These are phyloP conservation scores for Rubia yunnanensis DNA, from an alignment of 257 asterid species.

Conservation along the genomic window DNA sequence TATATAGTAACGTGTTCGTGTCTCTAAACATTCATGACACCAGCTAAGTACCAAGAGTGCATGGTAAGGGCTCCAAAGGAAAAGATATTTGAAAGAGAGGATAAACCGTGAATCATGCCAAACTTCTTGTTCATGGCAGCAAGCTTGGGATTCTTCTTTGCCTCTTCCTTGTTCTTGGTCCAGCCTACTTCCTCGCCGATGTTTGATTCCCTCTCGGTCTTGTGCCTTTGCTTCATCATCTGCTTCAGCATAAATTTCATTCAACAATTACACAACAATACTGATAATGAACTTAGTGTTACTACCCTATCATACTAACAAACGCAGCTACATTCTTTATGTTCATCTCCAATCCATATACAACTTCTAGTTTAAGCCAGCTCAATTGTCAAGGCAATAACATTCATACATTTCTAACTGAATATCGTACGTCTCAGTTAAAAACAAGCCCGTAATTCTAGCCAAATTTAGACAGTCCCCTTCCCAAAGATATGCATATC, in stretches of 20 bases:
- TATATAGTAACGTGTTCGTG: not conserved
- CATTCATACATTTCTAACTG: not conserved
- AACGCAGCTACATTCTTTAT: too few species aligned
- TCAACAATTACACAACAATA: not conserved
- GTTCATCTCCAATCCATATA: too few species aligned
- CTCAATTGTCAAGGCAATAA: not conserved
- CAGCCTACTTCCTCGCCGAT: constrained; percentile 95
- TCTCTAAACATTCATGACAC: constrained; percentile 55
- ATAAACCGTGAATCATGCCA: constrained; percentile 94
- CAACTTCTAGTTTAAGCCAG: too few species aligned
- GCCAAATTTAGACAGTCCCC: not conserved
- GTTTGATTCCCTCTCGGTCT: constrained; percentile 74
- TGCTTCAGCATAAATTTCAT: constrained; percentile 23
- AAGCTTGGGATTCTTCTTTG: constrained; percentile 81
- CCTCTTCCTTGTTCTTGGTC: constrained; percentile 83
- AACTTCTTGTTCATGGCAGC: constrained; percentile 96
- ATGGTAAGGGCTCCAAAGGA: constrained; percentile 87
- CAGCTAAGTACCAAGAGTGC: constrained; percentile 95
- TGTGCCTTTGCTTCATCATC: constrained; percentile 99
- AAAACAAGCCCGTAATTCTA: too few species aligned
- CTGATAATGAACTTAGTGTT: not conserved
- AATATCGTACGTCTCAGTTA: not conserved
- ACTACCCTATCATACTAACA: too few species aligned
- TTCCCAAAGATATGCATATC: not conserved
- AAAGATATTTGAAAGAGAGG: constrained; percentile 86